A percentile compares a stretch with the other conserved stretches of the same genome.
phyloP scores from a whole-genome alignment of 2,329 filamentous ascomycete species.

The Xylogone sp. region DNA sequence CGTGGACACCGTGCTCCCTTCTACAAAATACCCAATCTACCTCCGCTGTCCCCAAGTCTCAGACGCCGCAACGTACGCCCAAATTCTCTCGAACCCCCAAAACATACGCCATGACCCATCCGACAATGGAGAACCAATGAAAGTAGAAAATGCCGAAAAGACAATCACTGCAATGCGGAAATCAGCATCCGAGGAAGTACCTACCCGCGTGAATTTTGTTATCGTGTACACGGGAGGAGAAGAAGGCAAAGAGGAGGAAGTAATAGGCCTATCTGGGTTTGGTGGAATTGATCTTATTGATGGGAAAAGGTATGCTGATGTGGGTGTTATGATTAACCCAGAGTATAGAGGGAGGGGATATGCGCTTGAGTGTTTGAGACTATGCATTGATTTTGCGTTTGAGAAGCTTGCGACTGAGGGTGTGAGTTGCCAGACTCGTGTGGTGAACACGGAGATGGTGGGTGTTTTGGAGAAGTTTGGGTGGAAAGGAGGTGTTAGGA shows the following conservation, averaged over 20 bases:
- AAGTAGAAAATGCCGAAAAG: too few relatives aligned
- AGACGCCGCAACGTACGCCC: background rate
- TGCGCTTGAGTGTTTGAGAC: slow-evolving; percentile 1
- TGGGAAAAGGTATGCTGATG: slow-evolving; percentile 1
- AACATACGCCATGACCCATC: background rate
- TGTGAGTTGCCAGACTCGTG: background rate
- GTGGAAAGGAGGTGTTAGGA: background rate
- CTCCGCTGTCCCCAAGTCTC: background rate
- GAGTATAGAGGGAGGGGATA: background rate
- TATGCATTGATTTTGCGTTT: slow-evolving; percentile 5
- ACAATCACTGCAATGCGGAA: background rate
- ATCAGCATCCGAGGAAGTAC: slow-evolving; percentile 1
- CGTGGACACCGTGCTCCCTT: background rate
- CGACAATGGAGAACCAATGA: background rate
- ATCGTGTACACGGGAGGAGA: background rate
- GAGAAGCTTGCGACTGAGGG: background rate
- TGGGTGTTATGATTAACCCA: background rate
- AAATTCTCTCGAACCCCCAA: slow-evolving; percentile 1
- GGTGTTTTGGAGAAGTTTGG: slow-evolving; percentile 1
- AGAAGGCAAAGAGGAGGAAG: background rate
- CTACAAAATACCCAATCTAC: slow-evolving; percentile 1
- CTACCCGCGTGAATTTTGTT: slow-evolving; percentile 1
- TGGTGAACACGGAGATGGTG: background rate
- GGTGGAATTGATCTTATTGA: slow-evolving; percentile 3
- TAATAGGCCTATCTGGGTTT: slow-evolving; percentile 2